Base-by-base conservation (phyloP, 176 grass and related monocot genomes). In the Cenchrus fungigraminus region DNA sequence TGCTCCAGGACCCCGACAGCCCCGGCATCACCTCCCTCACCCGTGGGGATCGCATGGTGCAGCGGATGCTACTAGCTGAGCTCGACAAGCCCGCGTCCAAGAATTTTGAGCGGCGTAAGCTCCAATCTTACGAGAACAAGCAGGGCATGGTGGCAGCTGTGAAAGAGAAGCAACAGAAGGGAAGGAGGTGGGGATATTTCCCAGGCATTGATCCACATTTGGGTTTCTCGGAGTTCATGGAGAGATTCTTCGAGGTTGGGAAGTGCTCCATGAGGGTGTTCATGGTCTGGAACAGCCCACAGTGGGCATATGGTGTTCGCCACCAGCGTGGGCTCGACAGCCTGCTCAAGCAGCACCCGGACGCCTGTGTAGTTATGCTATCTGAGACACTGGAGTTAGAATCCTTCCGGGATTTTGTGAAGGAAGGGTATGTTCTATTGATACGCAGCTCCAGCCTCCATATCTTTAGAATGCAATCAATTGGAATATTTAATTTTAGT, bases 251-350 rank as follows among this genome's bases (percentile, higher is more conserved):
- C 9, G 78, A 87, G 42, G 68, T 69, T 42, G 85, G 76, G 2
- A 84, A 82, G 12, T 99, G 97, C 57, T 84, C 80, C 72, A 74
- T 92, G 79, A 99, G 72, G 79, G 94, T 99, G 53, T 94, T 96
- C 74, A 99, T 99, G 94, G 90, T 92, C 50, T 96, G 97, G 97
- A 99, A 96, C 90, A 96, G 97, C 82, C 93, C 91, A 3, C 84
- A 86, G 31, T 96, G 97, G 97, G 74, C 86, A 0, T 99, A 86
- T 42, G 91, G 90, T 16, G 78, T 96, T 31, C 86, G 97, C 29
- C 81, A 96, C 66, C 93, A 92, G 78, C 87, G 97, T 20, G 94
- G 97, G 6, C 50, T 99, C 11, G 97, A 96, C 81, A 99, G 97
- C 76, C 85, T 99, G 63, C 87, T 99, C n/a, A 74, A 65, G 60